Evolutionary conservation across 768 basidiomycete species (phyloP).

Genomic region (Harrya chromipes): DNA sequence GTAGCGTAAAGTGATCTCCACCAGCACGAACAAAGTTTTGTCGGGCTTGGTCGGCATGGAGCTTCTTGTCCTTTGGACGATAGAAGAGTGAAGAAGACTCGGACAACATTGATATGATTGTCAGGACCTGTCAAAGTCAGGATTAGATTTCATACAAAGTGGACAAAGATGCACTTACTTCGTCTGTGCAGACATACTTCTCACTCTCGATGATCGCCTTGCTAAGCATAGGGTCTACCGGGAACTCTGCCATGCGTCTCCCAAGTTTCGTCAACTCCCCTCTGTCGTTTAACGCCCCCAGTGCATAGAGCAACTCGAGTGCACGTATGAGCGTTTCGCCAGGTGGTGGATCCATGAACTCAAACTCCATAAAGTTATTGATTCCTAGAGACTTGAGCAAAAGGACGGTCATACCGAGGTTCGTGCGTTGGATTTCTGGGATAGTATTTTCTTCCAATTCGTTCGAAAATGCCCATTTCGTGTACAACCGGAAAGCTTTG

Average conservation of each 20-base stretch:
- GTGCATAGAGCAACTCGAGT: slow-evolving; percentile 88
- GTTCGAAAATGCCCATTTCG: slow-evolving; percentile 96
- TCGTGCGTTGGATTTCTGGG: slow-evolving; percentile 98
- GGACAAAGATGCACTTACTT: slow-evolving; percentile 49
- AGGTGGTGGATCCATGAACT: slow-evolving; percentile 97
- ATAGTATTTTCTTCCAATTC: slow-evolving; percentile 97
- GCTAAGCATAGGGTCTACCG: slow-evolving; percentile 96
- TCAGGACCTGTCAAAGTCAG: slow-evolving; percentile 62
- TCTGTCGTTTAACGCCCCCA: slow-evolving; percentile 93
- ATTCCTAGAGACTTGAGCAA: slow-evolving; percentile 96
- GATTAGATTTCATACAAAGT: not conserved
- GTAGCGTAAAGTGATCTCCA: slow-evolving; percentile 95
- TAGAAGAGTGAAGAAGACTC: slow-evolving; percentile 95
- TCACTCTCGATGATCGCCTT: slow-evolving; percentile 97
- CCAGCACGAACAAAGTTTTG: slow-evolving; percentile 95
- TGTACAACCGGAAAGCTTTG: slow-evolving; percentile 97
- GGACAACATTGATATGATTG: slow-evolving; percentile 95
- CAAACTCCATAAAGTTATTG: slow-evolving; percentile 97
- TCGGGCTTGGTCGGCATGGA: slow-evolving; percentile 96
- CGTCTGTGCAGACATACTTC: slow-evolving; percentile 91
- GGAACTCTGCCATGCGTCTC: slow-evolving; percentile 97
- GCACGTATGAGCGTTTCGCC: slow-evolving; percentile 97
- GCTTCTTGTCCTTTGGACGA: slow-evolving; percentile 96
- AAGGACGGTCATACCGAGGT: slow-evolving; percentile 92
- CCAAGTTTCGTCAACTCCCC: slow-evolving; percentile 98